These are phyloP conservation scores for Alloteropsis angusta DNA, from an alignment of 202 grass and related monocot genomes.

Conservation along the genomic window DNA sequence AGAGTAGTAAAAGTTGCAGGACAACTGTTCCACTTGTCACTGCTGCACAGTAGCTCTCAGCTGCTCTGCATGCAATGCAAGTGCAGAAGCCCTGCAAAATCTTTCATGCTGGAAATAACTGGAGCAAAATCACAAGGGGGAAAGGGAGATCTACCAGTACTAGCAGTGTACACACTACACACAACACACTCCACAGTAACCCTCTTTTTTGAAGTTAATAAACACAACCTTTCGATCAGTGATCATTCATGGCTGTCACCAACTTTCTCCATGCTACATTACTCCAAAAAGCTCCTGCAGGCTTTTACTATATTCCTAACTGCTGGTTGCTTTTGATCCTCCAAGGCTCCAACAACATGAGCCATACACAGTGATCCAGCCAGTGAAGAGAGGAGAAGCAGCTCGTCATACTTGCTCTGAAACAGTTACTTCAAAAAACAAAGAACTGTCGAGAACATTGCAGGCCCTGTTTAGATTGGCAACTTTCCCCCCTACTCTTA, in stretches of 20 bases:
- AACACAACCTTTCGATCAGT: not conserved
- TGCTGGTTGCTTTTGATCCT: too few species aligned
- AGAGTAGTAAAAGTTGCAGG: too few species aligned
- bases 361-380: not conserved
- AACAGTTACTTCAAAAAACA: not conserved
- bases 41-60: not conserved
- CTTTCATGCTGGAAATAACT: not conserved
- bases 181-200: too few species aligned
- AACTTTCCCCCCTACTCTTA: too few species aligned
- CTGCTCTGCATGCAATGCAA: not conserved
- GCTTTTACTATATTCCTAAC: not conserved
- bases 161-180: not conserved
- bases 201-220: too few species aligned
- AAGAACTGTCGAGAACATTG: too few species aligned
- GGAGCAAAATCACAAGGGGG: not conserved
- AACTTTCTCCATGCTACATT: not conserved
- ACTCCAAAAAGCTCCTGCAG: not conserved
- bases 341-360: not conserved
- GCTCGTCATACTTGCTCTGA: not conserved
- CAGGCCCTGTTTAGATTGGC: too few species aligned
- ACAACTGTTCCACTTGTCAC: not conserved
- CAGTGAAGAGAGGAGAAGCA: not conserved
- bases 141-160: not conserved
- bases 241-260: conserved; percentile 8
- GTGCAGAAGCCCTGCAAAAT: not conserved